Percentiles rank a stretch among this genome's conserved stretches.
phyloP scores from a whole-genome alignment of 768 basidiomycete genomes.

The Tubosaeta sp. region DNA sequence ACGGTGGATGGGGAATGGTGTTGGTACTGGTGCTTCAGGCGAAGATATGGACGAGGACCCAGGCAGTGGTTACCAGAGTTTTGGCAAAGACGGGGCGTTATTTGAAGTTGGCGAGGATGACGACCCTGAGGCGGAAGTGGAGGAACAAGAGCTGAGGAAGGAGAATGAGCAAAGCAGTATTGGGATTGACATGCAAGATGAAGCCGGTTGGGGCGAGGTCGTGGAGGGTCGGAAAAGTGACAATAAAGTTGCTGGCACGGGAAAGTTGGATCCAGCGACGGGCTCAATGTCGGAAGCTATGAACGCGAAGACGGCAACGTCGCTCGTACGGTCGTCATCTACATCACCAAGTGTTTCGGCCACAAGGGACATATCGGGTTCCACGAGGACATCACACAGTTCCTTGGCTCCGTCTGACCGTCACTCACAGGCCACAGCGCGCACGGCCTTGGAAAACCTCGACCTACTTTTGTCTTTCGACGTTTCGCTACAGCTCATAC shows the following conservation, averaged over 20 bases:
- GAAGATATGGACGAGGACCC: neutral
- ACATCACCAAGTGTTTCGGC: neutral
- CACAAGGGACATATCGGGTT: neutral
- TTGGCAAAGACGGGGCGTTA: constrained; percentile 36
- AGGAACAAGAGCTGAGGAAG: constrained; percentile 16
- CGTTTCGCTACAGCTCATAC: constrained; percentile 85
- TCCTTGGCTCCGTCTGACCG: neutral
- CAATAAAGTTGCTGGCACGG: neutral
- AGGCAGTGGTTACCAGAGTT: constrained; percentile 19
- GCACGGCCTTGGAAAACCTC: constrained; percentile 37
- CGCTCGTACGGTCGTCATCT: neutral
- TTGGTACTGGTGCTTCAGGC: neutral
- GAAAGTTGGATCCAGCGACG: neutral
- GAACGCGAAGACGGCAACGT: neutral
- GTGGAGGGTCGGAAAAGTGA: constrained; percentile 7
- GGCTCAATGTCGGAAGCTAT: neutral
- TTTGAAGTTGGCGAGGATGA: constrained; percentile 50
- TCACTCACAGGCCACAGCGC: constrained; percentile 18
- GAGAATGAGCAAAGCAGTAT: neutral
- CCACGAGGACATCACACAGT: neutral
- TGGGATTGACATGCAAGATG: constrained; percentile 7
- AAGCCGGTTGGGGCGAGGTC: constrained; percentile 25
- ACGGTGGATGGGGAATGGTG: constrained; percentile 60
- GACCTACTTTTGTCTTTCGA: constrained; percentile 92
- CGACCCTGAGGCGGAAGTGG: constrained; percentile 17